Percentiles rank a stretch among this genome's conserved stretches.
These are phyloP conservation scores for Neopestalotiopsis sp. DNA, from an alignment of 2,329 filamentous ascomycete genomes.

Conservation along the genomic window DNA sequence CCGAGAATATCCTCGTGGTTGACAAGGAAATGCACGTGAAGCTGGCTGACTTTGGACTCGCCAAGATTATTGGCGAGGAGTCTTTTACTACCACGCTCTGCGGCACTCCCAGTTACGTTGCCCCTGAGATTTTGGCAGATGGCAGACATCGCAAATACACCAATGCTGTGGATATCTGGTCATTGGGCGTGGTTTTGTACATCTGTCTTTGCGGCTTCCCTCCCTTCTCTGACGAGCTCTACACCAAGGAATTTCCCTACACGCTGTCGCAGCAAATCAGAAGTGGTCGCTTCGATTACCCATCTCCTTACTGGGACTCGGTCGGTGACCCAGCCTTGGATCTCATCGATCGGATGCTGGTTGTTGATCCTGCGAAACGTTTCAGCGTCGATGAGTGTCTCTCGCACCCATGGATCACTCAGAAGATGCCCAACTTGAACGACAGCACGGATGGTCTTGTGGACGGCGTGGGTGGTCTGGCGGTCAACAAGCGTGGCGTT, in stretches of 20 bases:
- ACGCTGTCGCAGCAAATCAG: conserved; percentile 89
- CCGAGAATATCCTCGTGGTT: conserved; percentile 90
- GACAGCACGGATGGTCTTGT: conserved; percentile 94
- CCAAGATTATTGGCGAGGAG: conserved; percentile 98
- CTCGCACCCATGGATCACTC: conserved; percentile 86
- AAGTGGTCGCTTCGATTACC: conserved; percentile 88
- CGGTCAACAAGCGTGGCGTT: conserved; percentile 82
- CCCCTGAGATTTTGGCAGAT: conserved; percentile 90
- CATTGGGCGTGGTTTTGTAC: conserved; percentile 90
- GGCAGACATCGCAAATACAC: conserved; percentile 86
- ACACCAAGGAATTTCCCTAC: conserved; percentile 80
- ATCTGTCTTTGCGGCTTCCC: conserved; percentile 96
- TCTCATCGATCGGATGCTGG: conserved; percentile 93
- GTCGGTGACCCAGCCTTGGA: conserved; percentile 88
- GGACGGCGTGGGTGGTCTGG: conserved; percentile 80
- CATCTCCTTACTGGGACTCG: conserved; percentile 93
- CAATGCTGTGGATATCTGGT: conserved; percentile 94
- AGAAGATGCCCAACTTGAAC: conserved; percentile 62
- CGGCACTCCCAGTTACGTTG: conserved; percentile 96
- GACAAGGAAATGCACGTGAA: conserved; percentile 89
- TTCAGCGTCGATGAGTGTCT: conserved; percentile 92
- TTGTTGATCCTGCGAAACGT: conserved; percentile 81
- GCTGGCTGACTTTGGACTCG: conserved; percentile 93
- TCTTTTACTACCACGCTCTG: conserved; percentile 97
- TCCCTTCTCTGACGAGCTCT: conserved; percentile 93